These are phyloP conservation scores for Trichomonascaceae sp. DNA, from an alignment of 1,139 yeast species.

Conservation along the genomic window DNA sequence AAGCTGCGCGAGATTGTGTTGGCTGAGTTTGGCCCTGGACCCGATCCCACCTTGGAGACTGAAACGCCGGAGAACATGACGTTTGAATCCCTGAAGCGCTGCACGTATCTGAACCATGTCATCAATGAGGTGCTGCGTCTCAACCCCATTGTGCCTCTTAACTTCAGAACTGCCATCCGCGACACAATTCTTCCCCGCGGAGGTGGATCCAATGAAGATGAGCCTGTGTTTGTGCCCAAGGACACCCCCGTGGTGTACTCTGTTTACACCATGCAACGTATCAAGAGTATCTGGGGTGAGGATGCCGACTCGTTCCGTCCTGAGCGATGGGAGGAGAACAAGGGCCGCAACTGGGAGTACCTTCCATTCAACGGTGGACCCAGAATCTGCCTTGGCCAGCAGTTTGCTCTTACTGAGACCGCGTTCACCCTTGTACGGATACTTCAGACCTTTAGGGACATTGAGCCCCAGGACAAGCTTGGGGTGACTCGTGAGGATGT, in stretches of 20 bases:
- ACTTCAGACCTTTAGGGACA: constrained; percentile 23
- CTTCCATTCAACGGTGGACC: constrained; percentile 45
- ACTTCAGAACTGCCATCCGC: constrained; percentile 36
- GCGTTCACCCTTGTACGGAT: constrained; percentile 35
- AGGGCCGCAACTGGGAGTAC: constrained; percentile 19
- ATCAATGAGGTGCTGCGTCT: constrained; percentile 40
- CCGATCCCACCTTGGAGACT: neutral
- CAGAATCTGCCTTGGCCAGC: constrained; percentile 46
- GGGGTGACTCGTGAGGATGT: constrained; percentile 1
- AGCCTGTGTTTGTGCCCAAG: constrained; percentile 25
- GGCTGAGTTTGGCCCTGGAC: constrained; percentile 16
- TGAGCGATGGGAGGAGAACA: constrained; percentile 33
- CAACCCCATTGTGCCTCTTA: constrained; percentile 45
- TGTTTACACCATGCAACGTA: constrained; percentile 16
- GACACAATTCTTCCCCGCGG: constrained; percentile 34
- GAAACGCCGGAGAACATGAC: constrained; percentile 16
- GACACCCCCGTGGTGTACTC: constrained; percentile 26
- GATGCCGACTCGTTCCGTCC: constrained; percentile 34
- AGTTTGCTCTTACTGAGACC: constrained; percentile 45
- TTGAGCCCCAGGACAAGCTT: constrained; percentile 1
- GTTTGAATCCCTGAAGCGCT: constrained; percentile 38
- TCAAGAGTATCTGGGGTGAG: constrained; percentile 20
- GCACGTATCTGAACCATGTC: constrained; percentile 36
- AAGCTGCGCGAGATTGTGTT: constrained; percentile 31
- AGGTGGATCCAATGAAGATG: constrained; percentile 7